Base-by-base conservation (phyloP, 257 asterid species). In the Plantago major region DNA sequence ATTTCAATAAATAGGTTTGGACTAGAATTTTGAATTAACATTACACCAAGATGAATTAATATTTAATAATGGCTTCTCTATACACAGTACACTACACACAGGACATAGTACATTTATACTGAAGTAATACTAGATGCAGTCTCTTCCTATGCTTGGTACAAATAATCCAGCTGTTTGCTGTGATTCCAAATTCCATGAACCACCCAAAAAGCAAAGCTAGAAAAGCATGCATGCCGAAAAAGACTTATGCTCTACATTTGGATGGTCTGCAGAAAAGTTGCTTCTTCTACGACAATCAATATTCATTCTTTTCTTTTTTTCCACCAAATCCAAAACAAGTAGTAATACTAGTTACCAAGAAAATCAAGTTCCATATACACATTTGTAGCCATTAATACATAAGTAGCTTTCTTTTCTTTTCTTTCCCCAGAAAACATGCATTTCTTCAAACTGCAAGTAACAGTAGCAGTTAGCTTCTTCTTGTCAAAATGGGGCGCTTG, bases 401-500 rank as follows among this genome's bases (percentile, higher is more conserved):
- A 17, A 18, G 11, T 22, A 18, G 18, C n/a, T n/a, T n/a, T n/a
- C n/a, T n/a, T n/a, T n/a, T n/a, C n/a, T n/a, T n/a, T n/a, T n/a
- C 54, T 48, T 13, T 48, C 2, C 11, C 52, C 18, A 13, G 9
- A 46, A 46, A 30, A 30, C 4, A 30, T 30, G 37, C 10, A 46
- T 17, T 18, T 50, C 56, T 30, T 14, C 11, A 49, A 7, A 10
- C 19, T 49, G 55, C 28, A n/a, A 30, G 37, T 30, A 30, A 5
- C 5, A 30, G 37, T 3, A 5, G 37, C 5, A 30, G 37, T 2
- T 2, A 5, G 3, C 5, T 2, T 3, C 37, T 30, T 30, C 30
- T 17, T 17, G 58, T 80, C 73, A 82, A 69, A 87, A 81, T 26
- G 90, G 90, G 12, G 95, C 90, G 0, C 88, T 72, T 12, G 72